phyloP scores from a whole-genome alignment of 179 eudicot species.

The Vitellaria paradoxa region DNA sequence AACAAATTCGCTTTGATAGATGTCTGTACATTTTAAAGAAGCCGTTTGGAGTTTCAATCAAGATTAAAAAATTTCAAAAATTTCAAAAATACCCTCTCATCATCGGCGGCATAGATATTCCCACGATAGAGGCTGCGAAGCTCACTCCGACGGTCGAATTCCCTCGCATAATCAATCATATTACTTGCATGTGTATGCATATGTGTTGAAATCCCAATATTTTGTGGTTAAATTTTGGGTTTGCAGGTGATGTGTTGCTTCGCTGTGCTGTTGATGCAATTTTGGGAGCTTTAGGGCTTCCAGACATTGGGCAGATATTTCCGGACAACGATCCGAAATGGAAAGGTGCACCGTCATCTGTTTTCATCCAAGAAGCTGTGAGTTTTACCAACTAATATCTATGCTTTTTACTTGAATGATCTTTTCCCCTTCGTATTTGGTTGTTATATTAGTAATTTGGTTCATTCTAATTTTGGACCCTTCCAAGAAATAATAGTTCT shows the following conservation, averaged over 20 bases:
- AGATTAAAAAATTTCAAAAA: too few species aligned
- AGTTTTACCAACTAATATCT: conserved; percentile 26
- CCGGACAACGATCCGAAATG: conserved; percentile 97
- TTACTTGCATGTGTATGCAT: not conserved
- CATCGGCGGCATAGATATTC: conserved; percentile 82
- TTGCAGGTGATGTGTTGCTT: conserved; percentile 90
- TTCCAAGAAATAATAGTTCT: not conserved
- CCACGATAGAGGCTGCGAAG: conserved; percentile 92
- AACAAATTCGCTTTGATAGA: too few species aligned
- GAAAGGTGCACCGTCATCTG: conserved; percentile 94
- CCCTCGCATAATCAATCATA: not conserved
- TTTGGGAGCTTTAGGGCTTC: conserved; percentile 94
- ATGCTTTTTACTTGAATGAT: not conserved
- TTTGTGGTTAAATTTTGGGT: conserved; percentile 4
- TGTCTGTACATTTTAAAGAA: too few species aligned
- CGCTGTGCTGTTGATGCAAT: conserved; percentile 98
- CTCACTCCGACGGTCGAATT: conserved; percentile 88
- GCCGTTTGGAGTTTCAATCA: too few species aligned
- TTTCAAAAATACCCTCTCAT: conserved; percentile 95
- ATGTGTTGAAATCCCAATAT: not conserved
- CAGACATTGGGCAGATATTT: conserved; percentile 93
- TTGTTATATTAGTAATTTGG: not conserved
- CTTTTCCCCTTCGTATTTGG: not conserved
- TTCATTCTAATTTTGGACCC: not conserved
- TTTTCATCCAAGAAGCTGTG: conserved; percentile 91